These are phyloP conservation scores for Penicillium parvum DNA, from an alignment of 495 filamentous ascomycete genomes.

Conservation along the genomic window DNA sequence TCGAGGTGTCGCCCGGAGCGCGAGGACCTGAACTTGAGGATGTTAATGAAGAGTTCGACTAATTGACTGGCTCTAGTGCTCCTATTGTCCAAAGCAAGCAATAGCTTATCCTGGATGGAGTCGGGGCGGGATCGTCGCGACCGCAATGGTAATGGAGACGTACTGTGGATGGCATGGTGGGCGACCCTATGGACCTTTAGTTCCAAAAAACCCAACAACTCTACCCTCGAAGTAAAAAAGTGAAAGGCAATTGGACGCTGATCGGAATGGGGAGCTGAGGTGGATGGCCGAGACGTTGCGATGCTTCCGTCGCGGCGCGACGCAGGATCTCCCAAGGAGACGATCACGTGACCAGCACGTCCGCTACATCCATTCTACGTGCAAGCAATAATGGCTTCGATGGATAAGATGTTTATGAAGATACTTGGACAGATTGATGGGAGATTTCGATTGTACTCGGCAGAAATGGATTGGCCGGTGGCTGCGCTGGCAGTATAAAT, in stretches of 20 bases:
- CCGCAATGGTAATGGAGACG: constrained; percentile 25
- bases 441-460: constrained; percentile 9
- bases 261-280: constrained; percentile 2
- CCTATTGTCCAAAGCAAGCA: background rate
- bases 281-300: constrained; percentile 4
- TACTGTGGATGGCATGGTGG: constrained; percentile 43
- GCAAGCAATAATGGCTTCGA: background rate
- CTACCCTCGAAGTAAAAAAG: background rate
- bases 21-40: constrained; percentile 42
- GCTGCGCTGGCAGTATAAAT: constrained; percentile 22
- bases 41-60: constrained; percentile 3
- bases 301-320: constrained; percentile 14
- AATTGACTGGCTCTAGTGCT: background rate
- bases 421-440: background rate
- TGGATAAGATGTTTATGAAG: too few relatives aligned
- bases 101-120: background rate
- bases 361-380: background rate
- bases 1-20: constrained; percentile 42
- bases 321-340: constrained; percentile 1
- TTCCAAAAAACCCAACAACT: background rate
- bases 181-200: constrained; percentile 4
- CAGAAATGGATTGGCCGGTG: constrained; percentile 11
- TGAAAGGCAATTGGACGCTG: background rate
- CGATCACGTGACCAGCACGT: constrained; percentile 11
- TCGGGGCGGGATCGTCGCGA: constrained; percentile 1